Percentiles rank a stretch among this genome's conserved stretches.
Conservation (phyloP, 176 grass and related monocot species). For the Rhynchospora tenuis region DNA sequence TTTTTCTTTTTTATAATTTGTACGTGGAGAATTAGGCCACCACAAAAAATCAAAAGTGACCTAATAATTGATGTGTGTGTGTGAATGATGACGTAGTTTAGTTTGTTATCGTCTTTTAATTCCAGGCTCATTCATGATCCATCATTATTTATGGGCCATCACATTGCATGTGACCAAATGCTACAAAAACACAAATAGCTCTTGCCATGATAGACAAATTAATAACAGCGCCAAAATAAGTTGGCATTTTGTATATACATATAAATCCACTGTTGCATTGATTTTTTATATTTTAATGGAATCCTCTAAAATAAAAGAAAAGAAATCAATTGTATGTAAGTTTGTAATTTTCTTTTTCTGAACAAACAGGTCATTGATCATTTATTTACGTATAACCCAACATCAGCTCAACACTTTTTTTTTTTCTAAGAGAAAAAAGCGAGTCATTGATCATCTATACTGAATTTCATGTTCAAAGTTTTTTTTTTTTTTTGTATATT, state of each 20-base stretch:
- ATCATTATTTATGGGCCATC: slow-evolving; percentile 13
- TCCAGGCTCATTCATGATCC: not conserved
- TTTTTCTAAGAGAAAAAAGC: too few relatives aligned
- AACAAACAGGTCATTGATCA: too few relatives aligned
- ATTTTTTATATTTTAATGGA: too few relatives aligned
- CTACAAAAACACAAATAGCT: too few relatives aligned
- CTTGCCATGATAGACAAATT: not conserved
- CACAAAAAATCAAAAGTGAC: not conserved
- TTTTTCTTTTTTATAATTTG: not conserved
- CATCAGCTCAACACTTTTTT: too few relatives aligned
- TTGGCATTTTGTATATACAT: not conserved
- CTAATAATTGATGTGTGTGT: not conserved
- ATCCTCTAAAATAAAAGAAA: too few relatives aligned
- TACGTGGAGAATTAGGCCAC: slow-evolving; percentile 10
- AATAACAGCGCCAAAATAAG: not conserved
- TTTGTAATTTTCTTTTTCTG: too few relatives aligned
- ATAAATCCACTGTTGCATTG: not conserved
- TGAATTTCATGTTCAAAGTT: too few relatives aligned
- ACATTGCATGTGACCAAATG: slow-evolving; percentile 5
- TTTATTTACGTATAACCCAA: too few relatives aligned
- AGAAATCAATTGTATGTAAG: too few relatives aligned
- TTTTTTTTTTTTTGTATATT: too few relatives aligned
- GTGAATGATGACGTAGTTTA: slow-evolving; percentile 8
- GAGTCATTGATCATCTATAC: too few relatives aligned
- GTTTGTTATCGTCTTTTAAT: slow-evolving; percentile 12